Base-by-base conservation (phyloP, 2,329 filamentous ascomycete species). In the Juglanconis juglandina region DNA sequence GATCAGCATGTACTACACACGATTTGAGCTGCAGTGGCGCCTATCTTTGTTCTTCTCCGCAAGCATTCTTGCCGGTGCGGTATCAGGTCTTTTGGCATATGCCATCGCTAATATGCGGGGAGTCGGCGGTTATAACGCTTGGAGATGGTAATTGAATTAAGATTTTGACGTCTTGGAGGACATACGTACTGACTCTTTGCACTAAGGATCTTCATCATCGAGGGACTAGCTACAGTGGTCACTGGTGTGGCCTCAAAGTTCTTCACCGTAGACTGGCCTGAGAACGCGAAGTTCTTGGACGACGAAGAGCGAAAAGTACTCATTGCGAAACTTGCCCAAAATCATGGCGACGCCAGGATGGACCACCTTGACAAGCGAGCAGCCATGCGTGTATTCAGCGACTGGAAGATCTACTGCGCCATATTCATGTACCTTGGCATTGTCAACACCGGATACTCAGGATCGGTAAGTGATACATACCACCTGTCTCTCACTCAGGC, bases 41-140 rank as follows among this genome's bases (percentile, higher is more conserved):
- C 60, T 68, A 7, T 63, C 63, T 11, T 30, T 68, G 24, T 67
- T 66, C 59, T 68, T 66, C 58, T 64, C 50, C 6, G 53, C 60
- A 2, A 54, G 61, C 3, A 63, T 67, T 46, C 30, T 82, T 50
- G 79, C 81, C 1, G 80, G 81, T n/a, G 79, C 78, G 1, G 80
- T 84, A 52, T 77, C 76, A 2, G 81, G 81, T 0, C 68, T 84
- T 17, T 69, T 84, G 0, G 81, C 81, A 2, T 81, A 75, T 63
- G 80, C 70, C 2, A 81, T 83, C 44, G 76, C 75, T 2, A 76
- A 79, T 68, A 81, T 83, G 77, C 75, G 80, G 53, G 80, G 80
- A 1, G 71, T 79, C 5, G 76, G 73, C 3, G 76, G 76, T 6
- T 75, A 75, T 51, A 70, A 70, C 14, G 79, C 77, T 49, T 81